Evolutionary conservation across 169 alveolate genomes (phyloP), one percentile per base, ranked within the genome.

Genomic region (Theileria luwenshuni): DNA sequence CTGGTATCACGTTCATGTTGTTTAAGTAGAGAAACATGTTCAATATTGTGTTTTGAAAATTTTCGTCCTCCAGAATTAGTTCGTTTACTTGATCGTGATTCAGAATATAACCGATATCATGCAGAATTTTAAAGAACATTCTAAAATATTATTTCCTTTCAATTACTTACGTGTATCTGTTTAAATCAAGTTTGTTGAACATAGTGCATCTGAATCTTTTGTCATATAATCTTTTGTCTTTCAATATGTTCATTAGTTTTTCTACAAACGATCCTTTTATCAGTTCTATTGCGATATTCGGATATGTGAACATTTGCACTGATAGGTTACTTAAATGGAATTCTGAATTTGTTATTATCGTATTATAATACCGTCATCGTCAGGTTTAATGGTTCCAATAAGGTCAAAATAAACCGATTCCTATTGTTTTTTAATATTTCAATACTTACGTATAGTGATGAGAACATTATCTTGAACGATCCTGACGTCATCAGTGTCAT

Each of bases 271-370:
- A 58, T 2, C 47, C 27, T 5, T 47, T 43, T 1, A 74, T 21
- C 30, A 65, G 69, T 23, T 58, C 32, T n/a, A 33, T 27, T 19
- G 89, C 89, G 28, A 81, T 74, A 23, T 43, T 3, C 15, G 84
- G 56, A 48, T 73, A 72, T 6, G 89, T 81, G 42, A 81, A 81
- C 10, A 81, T 60, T 63, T 81, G 89, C 23, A 81, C 89, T n/a
- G 89, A 81, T 13, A 81, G 56, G 62, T 81, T 41, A 62, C 70
- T 69, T 59, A 81, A 33, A 45, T 74, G 84, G 83, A 83, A 79
- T 17, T 79, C 86, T 77, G 69, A 12, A 45, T 0, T 61, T 13
- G 19, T n/a, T 21, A 25, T 1, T 27, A 25, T 10, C 5, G 23
- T 19, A 43, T 5, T 6, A 32, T 43, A 70, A 41, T 15, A 76